Conservation (phyloP, 2,329 filamentous ascomycete genomes). For the Epichloe bromicola region DNA sequence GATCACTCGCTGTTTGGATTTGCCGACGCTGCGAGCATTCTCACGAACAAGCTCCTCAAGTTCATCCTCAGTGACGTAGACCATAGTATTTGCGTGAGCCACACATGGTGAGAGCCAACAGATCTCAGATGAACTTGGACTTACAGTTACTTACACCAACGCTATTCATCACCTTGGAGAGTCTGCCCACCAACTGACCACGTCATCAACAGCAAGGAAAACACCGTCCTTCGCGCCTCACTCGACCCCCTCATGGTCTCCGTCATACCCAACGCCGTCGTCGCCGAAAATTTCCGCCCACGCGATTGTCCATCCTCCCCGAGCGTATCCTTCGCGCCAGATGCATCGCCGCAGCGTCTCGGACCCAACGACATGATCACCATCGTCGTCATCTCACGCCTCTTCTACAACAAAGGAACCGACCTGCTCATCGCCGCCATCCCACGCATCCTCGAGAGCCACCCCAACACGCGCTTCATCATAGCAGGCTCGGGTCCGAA, state of each 20-base stretch:
- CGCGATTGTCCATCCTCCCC: slow-evolving; percentile 26
- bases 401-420: slow-evolving; percentile 98
- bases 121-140: neutral
- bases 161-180: neutral
- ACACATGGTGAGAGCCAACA: slow-evolving; percentile 61
- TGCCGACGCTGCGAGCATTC: slow-evolving; percentile 86
- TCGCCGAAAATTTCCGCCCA: slow-evolving; percentile 89
- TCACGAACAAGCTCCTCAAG: slow-evolving; percentile 94
- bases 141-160: too few species aligned
- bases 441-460: slow-evolving; percentile 74
- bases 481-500: slow-evolving; percentile 94
- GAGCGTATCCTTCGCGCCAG: slow-evolving; percentile 24
- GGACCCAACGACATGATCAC: slow-evolving; percentile 81
- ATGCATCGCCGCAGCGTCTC: slow-evolving; percentile 50
- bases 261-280: slow-evolving; percentile 93
- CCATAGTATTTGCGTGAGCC: slow-evolving; percentile 95
- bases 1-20: slow-evolving; percentile 97
- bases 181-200: neutral
- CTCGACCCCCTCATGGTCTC: slow-evolving; percentile 95
- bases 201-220: slow-evolving; percentile 63
- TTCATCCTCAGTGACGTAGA: slow-evolving; percentile 94
- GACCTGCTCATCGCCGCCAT: slow-evolving; percentile 95
- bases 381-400: slow-evolving; percentile 90
- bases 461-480: slow-evolving; percentile 91
- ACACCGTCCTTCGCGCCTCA: slow-evolving; percentile 87